A percentile compares a stretch with the other conserved stretches of the same genome.
Evolutionary conservation across 208 protist genomes (phyloP).

Genomic region (Trypanosoma caninum): DNA sequence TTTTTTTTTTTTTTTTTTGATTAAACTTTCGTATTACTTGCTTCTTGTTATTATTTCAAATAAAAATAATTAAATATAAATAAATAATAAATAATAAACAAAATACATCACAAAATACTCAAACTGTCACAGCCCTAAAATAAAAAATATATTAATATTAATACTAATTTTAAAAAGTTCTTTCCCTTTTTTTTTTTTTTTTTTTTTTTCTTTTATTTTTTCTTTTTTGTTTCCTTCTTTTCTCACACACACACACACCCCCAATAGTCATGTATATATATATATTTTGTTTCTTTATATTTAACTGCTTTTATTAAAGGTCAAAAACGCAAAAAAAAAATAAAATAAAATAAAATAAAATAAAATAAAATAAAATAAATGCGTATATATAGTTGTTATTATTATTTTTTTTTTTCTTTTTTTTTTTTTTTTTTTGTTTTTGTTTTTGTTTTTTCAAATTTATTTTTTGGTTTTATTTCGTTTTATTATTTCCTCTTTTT

Average conservation of each 20-base stretch:
- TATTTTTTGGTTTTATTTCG: not conserved
- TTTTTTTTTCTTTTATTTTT: slow-evolving; percentile 1
- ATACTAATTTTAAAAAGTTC: no score
- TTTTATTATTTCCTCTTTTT: not conserved
- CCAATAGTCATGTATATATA: not conserved
- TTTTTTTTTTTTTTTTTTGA: not conserved
- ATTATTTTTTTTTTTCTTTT: not conserved
- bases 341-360: not conserved
- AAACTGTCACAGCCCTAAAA: no score
- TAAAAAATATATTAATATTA: no score
- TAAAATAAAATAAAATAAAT: not conserved
- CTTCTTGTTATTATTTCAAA: not conserved
- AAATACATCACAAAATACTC: no score
- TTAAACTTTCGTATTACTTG: not conserved
- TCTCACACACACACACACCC: not conserved
- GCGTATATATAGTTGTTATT: not conserved
- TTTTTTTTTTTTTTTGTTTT: slow-evolving; percentile 1
- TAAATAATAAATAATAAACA: no score
- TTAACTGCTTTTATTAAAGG: not conserved
- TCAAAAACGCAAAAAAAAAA: not conserved
- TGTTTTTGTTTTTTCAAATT: not conserved
- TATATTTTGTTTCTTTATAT: not conserved
- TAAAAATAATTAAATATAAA: no score
- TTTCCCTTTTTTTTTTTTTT: not conserved
- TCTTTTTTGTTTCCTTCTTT: not conserved